Percentiles rank a stretch among this genome's conserved stretches.
Conservation (phyloP, 352 stramenopile genomes). For the Globisporangium nodosum region DNA sequence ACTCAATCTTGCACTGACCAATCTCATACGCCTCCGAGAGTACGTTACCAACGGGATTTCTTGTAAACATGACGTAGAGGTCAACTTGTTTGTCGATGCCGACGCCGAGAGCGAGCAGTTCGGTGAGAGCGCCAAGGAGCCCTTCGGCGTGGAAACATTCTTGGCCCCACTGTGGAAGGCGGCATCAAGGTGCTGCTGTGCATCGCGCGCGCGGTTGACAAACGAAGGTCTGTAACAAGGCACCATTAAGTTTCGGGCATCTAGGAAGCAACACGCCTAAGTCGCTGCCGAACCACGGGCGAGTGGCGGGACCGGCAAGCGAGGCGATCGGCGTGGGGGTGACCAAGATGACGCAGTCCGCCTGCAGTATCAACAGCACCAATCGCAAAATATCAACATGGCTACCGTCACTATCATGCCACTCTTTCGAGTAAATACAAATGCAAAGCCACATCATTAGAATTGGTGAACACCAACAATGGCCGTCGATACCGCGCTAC, state of each 20-base stretch:
- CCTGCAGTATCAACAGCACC: no score
- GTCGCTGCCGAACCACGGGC: slow-evolving; percentile 62
- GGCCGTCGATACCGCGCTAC: slow-evolving; percentile 17
- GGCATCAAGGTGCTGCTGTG: slow-evolving; percentile 94
- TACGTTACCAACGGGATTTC: no score
- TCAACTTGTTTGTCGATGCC: no score
- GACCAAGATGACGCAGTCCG: slow-evolving; percentile 61
- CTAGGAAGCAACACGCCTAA: slow-evolving; percentile 88
- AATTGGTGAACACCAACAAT: background rate
- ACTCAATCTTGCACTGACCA: no score
- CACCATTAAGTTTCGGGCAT: slow-evolving; percentile 89
- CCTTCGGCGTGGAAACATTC: no score
- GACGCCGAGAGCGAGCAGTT: no score
- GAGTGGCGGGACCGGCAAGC: slow-evolving; percentile 18
- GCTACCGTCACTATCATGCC: background rate
- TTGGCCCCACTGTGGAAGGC: slow-evolving; percentile 43
- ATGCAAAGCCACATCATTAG: no score
- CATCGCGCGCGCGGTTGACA: slow-evolving; percentile 85
- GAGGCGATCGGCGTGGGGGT: slow-evolving; percentile 57
- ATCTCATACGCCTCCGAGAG: no score
- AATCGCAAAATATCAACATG: background rate
- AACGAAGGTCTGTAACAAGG: slow-evolving; percentile 96
- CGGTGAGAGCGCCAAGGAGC: no score
- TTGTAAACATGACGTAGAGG: no score
- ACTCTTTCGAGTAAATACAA: background rate